These are phyloP conservation scores for Parasarocladium wereldwijsianum DNA, from an alignment of 2,329 filamentous ascomycete genomes.

Conservation along the genomic window DNA sequence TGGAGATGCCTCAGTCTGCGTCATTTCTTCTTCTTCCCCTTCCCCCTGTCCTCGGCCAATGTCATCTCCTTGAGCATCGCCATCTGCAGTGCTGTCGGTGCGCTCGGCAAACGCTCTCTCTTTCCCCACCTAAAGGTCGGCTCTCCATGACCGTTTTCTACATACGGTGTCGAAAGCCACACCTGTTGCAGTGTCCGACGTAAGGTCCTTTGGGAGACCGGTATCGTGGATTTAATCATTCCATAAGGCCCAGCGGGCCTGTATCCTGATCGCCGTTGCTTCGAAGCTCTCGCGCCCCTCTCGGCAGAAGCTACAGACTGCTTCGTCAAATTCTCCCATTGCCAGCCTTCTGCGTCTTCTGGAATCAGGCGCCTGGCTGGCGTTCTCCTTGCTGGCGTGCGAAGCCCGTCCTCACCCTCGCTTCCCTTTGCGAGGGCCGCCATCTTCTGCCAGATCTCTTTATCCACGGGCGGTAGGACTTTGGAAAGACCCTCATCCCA, in stretches of 20 bases:
- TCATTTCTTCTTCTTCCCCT: slow-evolving; percentile 9
- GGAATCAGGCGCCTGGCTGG: not conserved
- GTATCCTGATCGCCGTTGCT: slow-evolving; percentile 19
- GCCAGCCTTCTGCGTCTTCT: slow-evolving; percentile 13
- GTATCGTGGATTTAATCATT: slow-evolving; percentile 13
- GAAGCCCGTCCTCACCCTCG: slow-evolving; percentile 17
- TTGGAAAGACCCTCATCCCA: slow-evolving; percentile 31
- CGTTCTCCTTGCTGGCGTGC: not conserved
- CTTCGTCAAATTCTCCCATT: slow-evolving; percentile 28
- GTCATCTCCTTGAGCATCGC: slow-evolving; percentile 36
- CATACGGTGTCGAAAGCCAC: slow-evolving; percentile 29
- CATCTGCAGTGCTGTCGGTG: slow-evolving; percentile 18
- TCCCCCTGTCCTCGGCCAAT: slow-evolving; percentile 15
- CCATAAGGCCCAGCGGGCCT: slow-evolving; percentile 23
- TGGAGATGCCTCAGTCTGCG: slow-evolving; percentile 3
- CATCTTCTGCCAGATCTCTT: too few species aligned
- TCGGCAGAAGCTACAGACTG: slow-evolving; percentile 24
- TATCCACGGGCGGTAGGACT: slow-evolving; percentile 38
- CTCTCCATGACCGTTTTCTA: slow-evolving; percentile 18
- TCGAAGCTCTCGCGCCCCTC: slow-evolving; percentile 11
- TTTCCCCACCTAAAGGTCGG: slow-evolving; percentile 32
- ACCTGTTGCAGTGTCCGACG: slow-evolving; percentile 30
- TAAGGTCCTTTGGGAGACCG: slow-evolving; percentile 25
- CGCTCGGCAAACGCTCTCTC: slow-evolving; percentile 7
- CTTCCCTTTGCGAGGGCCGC: slow-evolving; percentile 30